Base-by-base conservation (phyloP, 208 protist genomes). In the Acanthamoeba royreba region DNA sequence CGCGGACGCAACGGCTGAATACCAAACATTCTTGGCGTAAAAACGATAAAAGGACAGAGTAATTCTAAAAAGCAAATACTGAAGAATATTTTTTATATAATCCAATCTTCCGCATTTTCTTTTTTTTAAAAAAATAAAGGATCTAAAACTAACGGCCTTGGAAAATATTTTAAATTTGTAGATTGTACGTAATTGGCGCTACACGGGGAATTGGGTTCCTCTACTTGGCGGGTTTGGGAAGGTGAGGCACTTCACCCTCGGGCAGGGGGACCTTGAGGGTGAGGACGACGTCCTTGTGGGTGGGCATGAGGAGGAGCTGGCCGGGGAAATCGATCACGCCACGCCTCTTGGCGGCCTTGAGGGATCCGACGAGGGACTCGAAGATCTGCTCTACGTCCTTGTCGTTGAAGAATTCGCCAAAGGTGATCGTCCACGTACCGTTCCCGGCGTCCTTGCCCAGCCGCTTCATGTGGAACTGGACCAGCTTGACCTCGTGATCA, bases 311-410 rank as follows among this genome's bases (percentile, higher is more conserved):
- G 11, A 94, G 49, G 17, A 94, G 66, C 61, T 94, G 83, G 35
- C 83, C 74, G 19, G 35, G 33, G 55, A 93, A 94, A 11, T 92
- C 43, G n/a, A 94, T 92, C 19, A 93, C 7, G 15, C 72, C 93
- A 9, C 93, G 22, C 43, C 33, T 94, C 93, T 94, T 94, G 15
- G 93, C 93, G n/a, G 93, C 93, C 86, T 94, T 94, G 28, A 94
- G 85, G 2, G 83, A 83, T 2, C 93, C 93, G 19, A 94, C 93
- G 9, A 94, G 49, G 40, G 66, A 61, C 46, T 94, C 93, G 58
- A 94, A 93, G 40, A 79, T 55, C 28, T 94, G 74, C 55, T 92
- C 93, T 38, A 94, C 83, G 19, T 94, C 35, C 28, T 77, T 40
- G 49, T 94, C 93, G 52, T 92, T 7, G 46, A 94, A 94, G 52